These are phyloP conservation scores for Starmerella tilneyi DNA, from an alignment of 805 yeast species.

Conservation along the genomic window DNA sequence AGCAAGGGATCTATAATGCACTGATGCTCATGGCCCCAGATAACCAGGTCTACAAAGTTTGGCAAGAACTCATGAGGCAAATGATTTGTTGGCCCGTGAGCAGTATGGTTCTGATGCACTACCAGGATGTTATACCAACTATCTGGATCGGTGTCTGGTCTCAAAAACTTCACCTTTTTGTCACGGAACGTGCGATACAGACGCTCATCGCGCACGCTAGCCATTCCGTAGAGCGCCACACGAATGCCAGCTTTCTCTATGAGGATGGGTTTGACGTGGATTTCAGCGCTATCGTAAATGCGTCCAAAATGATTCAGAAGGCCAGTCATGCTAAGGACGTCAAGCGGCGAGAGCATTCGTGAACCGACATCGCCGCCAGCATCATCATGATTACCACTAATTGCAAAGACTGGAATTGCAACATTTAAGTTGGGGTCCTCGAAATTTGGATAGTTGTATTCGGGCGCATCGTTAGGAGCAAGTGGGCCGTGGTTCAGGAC, in stretches of 20 bases:
- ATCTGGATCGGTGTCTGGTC: slow-evolving; percentile 49
- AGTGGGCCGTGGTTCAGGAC: slow-evolving; percentile 65
- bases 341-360: slow-evolving; percentile 68
- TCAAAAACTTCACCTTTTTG: slow-evolving; percentile 64
- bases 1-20: slow-evolving; percentile 59
- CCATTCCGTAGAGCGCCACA: slow-evolving; percentile 79
- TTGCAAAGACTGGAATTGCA: slow-evolving; percentile 81
- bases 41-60: slow-evolving; percentile 62
- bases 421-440: slow-evolving; percentile 86
- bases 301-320: slow-evolving; percentile 83
- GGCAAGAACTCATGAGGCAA: slow-evolving; percentile 83
- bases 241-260: slow-evolving; percentile 75
- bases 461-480: slow-evolving; percentile 45
- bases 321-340: slow-evolving; percentile 70
- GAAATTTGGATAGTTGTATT: slow-evolving; percentile 61
- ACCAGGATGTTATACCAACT: slow-evolving; percentile 79
- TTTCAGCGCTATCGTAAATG: slow-evolving; percentile 61
- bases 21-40: slow-evolving; percentile 99
- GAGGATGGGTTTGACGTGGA: slow-evolving; percentile 63
- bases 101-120: slow-evolving; percentile 80
- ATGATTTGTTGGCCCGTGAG: slow-evolving; percentile 63
- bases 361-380: slow-evolving; percentile 57
- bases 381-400: slow-evolving; percentile 94
- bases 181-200: slow-evolving; percentile 71
- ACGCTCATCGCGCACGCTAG: slow-evolving; percentile 82